These are phyloP conservation scores for Cladosporium austrohemisphaericum DNA, from an alignment of 2,329 filamentous ascomycete genomes.

Conservation along the genomic window DNA sequence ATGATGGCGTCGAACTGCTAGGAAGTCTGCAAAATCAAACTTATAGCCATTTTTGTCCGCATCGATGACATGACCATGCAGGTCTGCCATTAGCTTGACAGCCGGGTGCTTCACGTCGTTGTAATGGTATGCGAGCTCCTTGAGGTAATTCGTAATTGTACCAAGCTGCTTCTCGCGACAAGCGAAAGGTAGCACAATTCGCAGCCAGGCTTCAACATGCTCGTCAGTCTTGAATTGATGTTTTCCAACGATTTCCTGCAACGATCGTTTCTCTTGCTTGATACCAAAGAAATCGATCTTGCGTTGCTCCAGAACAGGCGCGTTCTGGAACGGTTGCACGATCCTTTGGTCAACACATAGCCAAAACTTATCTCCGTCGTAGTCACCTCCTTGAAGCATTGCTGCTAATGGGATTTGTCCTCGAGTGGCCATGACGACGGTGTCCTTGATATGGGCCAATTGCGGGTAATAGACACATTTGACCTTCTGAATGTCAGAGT, in stretches of 20 bases:
- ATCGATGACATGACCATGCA: conserved; percentile 47
- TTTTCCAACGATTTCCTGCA: conserved; percentile 42
- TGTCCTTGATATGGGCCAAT: conserved; percentile 67
- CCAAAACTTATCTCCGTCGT: conserved; percentile 74
- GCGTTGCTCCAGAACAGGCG: conserved; percentile 43
- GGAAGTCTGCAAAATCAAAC: conserved; percentile 45
- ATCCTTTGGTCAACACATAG: conserved; percentile 68
- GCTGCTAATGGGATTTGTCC: conserved; percentile 62
- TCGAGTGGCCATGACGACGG: conserved; percentile 70
- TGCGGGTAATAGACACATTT: conserved; percentile 51
- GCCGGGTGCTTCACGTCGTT: conserved; percentile 22
- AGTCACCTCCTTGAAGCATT: conserved; percentile 74
- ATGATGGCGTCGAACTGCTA: conserved; percentile 49
- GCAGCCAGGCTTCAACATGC: conserved; percentile 48
- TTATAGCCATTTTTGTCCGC: conserved; percentile 46
- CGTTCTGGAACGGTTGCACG: conserved; percentile 64
- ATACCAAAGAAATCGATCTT: conserved; percentile 51
- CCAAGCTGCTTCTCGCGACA: conserved; percentile 55
- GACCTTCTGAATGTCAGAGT: conserved; percentile 67
- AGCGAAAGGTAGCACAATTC: conserved; percentile 56
- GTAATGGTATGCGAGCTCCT: conserved; percentile 55
- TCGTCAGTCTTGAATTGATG: conserved; percentile 13
- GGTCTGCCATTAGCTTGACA: conserved; percentile 29
- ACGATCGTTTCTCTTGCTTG: conserved; percentile 45
- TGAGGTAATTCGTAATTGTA: conserved; percentile 60